These are phyloP conservation scores for Ilyonectria robusta DNA, from an alignment of 2,329 filamentous ascomycete species.

Conservation along the genomic window DNA sequence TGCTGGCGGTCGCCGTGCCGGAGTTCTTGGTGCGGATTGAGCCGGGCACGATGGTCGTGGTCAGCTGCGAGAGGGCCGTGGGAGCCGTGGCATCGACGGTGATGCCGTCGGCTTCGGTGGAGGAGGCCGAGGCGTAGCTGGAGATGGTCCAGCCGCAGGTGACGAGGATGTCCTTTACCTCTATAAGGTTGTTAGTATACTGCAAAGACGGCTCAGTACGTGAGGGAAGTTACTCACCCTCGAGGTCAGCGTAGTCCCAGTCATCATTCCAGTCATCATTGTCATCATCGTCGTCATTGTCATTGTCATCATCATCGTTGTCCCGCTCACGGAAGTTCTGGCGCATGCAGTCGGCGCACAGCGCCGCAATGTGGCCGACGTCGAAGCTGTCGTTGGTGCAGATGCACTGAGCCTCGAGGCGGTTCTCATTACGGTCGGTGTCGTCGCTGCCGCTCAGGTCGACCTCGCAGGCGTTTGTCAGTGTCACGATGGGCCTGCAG, in stretches of 20 bases:
- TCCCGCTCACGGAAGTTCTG: constrained; percentile 46
- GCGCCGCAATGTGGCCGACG: constrained; percentile 52
- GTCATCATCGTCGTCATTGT: constrained; percentile 35
- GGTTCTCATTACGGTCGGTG: constrained; percentile 52
- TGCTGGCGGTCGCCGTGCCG: constrained; percentile 9
- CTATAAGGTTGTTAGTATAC: constrained; percentile 34
- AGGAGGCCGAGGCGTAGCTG: constrained; percentile 48
- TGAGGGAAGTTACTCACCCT: constrained; percentile 34
- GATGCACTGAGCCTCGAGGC: constrained; percentile 57
- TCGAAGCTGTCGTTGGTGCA: constrained; percentile 59
- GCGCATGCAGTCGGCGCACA: constrained; percentile 56
- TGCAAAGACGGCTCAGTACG: not conserved
- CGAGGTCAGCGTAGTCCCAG: constrained; percentile 33
- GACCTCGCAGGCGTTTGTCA: constrained; percentile 55
- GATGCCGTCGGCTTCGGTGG: constrained; percentile 47
- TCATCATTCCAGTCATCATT: constrained; percentile 36
- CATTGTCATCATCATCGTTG: constrained; percentile 39
- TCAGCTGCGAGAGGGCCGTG: constrained; percentile 53
- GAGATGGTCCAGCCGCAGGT: constrained; percentile 54
- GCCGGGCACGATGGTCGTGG: constrained; percentile 50
- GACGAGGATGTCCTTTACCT: constrained; percentile 53
- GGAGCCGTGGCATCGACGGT: constrained; percentile 51
- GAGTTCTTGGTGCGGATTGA: constrained; percentile 17
- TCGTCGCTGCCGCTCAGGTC: constrained; percentile 46
- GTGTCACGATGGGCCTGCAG: constrained; percentile 54